Conservation (phyloP, 2,329 filamentous ascomycete genomes). For the Ophiosphaerella korrae region DNA sequence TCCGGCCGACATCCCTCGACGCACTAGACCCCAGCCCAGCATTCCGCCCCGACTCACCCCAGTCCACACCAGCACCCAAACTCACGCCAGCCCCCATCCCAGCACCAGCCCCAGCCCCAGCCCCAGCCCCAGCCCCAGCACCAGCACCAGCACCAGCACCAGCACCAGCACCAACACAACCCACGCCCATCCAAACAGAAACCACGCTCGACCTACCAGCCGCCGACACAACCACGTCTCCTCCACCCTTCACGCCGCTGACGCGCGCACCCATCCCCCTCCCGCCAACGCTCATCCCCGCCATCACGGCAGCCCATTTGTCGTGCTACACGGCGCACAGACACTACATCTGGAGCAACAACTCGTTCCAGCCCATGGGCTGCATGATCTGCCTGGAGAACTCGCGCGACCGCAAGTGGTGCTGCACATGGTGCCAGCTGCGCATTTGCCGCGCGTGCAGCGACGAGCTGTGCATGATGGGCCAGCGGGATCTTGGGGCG, state of each 20-base stretch:
- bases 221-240: constrained; percentile 4
- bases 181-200: not conserved
- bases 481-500: constrained; percentile 21
- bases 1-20: not conserved
- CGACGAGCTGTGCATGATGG: constrained; percentile 24
- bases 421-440: constrained; percentile 46
- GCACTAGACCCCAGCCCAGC: constrained; percentile 1
- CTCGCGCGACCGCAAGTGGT: constrained; percentile 32
- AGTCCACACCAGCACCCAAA: not conserved
- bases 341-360: constrained; percentile 35
- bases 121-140: too few species aligned
- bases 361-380: constrained; percentile 39
- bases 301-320: constrained; percentile 37
- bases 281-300: constrained; percentile 21
- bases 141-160: too few species aligned
- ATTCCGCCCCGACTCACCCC: not conserved
- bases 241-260: constrained; percentile 25
- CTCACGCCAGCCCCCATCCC: not conserved
- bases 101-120: too few species aligned
- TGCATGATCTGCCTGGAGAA: constrained; percentile 44
- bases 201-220: not conserved
- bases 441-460: constrained; percentile 40
- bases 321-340: constrained; percentile 41
- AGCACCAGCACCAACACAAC: too few species aligned
- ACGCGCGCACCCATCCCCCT: constrained; percentile 23